Evolutionary conservation across 1,139 yeast genomes (phyloP), one percentile per base, ranked within the genome.

Genomic region (Candida sp.): DNA sequence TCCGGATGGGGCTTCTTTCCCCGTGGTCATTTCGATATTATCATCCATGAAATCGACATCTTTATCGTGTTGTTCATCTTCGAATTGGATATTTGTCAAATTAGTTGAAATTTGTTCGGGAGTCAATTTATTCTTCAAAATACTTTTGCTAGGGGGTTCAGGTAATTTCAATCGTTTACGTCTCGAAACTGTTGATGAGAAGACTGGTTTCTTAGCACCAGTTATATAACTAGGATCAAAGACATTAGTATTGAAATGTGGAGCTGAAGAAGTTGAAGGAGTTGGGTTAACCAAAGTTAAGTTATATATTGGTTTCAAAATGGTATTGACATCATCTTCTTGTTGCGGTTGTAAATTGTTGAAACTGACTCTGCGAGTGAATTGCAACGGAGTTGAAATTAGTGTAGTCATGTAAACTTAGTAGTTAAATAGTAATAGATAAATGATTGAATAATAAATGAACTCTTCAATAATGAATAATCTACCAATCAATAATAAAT

Each of bases 291-390:
- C 41, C 9, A 33, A 8, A 25, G 15, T 15, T 11, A 25, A 37
- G 5, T 29, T 8, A 33, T 37, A 37, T 7, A 37, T 21, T 7
- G 39, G 33, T 19, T 37, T 37, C 23, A 44, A 40, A n/a, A n/a
- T n/a, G n/a, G n/a, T n/a, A 8, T 42, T 41, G 19, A 45, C 42
- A 25, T 50, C 55, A 35, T 52, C 55, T 15, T 68, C 72, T 21
- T 37, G 33, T 19, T 37, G 39, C 2, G 70, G 70, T 33, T 61
- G 57, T 41, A 73, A 50, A 49, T 71, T 73, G 51, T 70, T 71
- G 56, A 73, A 73, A n/a, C 77, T 70, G 2, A 73, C 79, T 45
- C 77, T 55, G 49, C 77, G 52, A 7, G 68, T 50, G 52, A 61
- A 37, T 21, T 29, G 33, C 8, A 29, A 37, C 15, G 39, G 34